phyloP scores from a whole-genome alignment of 345 rosid genomes.

The thale cress (Arabidopsis thaliana) region TAIR10.1 NC_003070.9:5952501-5953000 shows the following conservation, averaged over 20 bases:
- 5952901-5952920: constrained; percentile 63
- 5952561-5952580: constrained; percentile 35
- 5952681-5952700: constrained; percentile 82
- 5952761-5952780: constrained; percentile 98
- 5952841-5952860: background rate
- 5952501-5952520: constrained; percentile 57
- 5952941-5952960: constrained; percentile 58
- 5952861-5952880: constrained; percentile 1
- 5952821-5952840: constrained; percentile 11
- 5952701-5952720: constrained; percentile 77
- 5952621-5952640: constrained; percentile 7
- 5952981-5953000: background rate
- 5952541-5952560: constrained; percentile 49
- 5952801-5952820: constrained; percentile 21
- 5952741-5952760: constrained; percentile 79
- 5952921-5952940: constrained; percentile 86
- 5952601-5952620: background rate
- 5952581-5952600: constrained; percentile 6
- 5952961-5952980: constrained; percentile 11
- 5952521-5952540: constrained; percentile 55
- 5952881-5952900: background rate
- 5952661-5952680: constrained; percentile 52
- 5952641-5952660: background rate
- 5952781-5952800: constrained; percentile 95
- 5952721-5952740: constrained; percentile 71